Evolutionary conservation across 2,329 filamentous ascomycete species (phyloP), one percentile per base, ranked within the genome.

Genomic region (Cercospora sesami): DNA sequence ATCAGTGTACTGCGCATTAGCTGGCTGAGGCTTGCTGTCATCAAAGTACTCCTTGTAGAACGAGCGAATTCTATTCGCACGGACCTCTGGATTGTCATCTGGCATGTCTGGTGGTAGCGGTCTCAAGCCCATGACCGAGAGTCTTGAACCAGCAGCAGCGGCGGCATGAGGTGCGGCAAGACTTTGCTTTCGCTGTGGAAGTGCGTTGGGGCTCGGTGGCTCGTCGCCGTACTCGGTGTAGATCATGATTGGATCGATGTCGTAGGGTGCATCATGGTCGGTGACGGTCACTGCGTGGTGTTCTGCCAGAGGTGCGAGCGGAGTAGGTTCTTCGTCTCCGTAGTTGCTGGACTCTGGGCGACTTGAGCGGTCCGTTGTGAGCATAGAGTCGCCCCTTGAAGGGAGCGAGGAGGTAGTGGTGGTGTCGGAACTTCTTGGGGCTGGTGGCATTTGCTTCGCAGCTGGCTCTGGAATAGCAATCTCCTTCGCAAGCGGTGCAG

Each of bases 31-130:
- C 77, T 89, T 91, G 68, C 84, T 88, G 51, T 97, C 94, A 73
- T 98, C 95, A 75, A 99, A 99, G 82, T 99, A 99, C 78, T 99
- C 95, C 83, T 97, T 97, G 84, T 99, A 99, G 83, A 99, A 99
- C 4, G 95, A 99, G 79, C 95, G 88, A 73, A 99, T 99, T 67
- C 95, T 90, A 83, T 97, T 98, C 71, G 95, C 95, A 75, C 95
- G 89, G 76, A 94, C 90, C 79, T 98, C 95, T 0, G 95, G 93
- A 78, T 97, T 94, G 77, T 98, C 95, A 3, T 90, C 87, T 53
- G 92, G 88, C 71, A 96, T 91, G 76, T 94, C 90, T 39, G 93
- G 92, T 5, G 95, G 95, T 70, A 99, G 85, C 23, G 95, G 95
- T 16, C 95, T 90, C 79, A 96, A 76, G 60, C 87, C 86, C 79